Evolutionary conservation across 2,329 filamentous ascomycete genomes (phyloP), one percentile per base, ranked within the genome.

Genomic region (Pseudopithomyces chartarum): DNA sequence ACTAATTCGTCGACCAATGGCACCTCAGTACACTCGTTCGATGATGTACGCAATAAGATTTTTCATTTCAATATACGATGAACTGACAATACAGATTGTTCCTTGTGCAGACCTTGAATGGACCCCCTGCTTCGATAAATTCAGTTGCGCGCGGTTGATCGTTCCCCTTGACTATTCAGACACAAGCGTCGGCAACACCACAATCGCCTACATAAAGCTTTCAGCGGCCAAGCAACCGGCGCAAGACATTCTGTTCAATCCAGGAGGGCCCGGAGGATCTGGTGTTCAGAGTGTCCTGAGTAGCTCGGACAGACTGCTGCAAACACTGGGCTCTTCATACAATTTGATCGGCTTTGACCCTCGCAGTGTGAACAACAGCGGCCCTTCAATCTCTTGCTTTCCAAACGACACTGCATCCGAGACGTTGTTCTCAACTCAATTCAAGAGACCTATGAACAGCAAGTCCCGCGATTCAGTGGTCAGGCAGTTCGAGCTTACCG

Each of bases 231-330:
- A 76, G 11, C 66, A 79, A 2, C 76, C 64, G 8, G 59, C 56
- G 2, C 46, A 53, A 42, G 73, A 80, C 1, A 62, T 73, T 0
- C 67, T 78, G 11, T 71, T 76, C 6, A 77, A 83, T 64, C 68
- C 76, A 13, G 74, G 75, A 38, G 79, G 80, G 1, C 80, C 79
- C 6, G 79, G 79, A n/a, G 77, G 74, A 11, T 77, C 78, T 7
- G 80, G 79, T 11, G 69, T 79, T 2, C 54, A 66, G 12, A 34
- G 20, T 15, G 17, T 58, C 13, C 17, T 58, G 15, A 20, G 45
- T 4, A 20, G 13, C 8, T 34, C 5, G 4, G 60, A 5, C 15
- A 34, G 17, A 8, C 26, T 46, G 6, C 26, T 48, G 8, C 17
- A 17, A 13, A 8, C 19, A 42, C 26, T 58, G 55, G 62, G 57